These are phyloP conservation scores for Lactarius sp. DNA, from an alignment of 768 basidiomycete species.

Conservation along the genomic window DNA sequence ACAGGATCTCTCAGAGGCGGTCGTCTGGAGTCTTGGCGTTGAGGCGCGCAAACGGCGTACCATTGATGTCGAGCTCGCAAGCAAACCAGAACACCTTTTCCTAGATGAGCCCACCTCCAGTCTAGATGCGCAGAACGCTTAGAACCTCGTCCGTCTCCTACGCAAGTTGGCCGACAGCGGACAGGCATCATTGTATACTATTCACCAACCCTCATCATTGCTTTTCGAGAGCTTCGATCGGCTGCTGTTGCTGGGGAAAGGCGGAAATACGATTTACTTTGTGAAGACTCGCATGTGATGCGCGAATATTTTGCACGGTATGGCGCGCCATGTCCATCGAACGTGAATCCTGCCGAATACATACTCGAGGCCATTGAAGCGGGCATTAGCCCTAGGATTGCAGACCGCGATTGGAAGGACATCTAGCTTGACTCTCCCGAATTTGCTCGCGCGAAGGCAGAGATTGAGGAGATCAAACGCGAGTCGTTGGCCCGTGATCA, in stretches of 20 bases:
- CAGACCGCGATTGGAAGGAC: slow-evolving; percentile 82
- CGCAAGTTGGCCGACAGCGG: slow-evolving; percentile 81
- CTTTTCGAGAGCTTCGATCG: slow-evolving; percentile 86
- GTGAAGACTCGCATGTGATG: slow-evolving; percentile 63
- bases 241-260: slow-evolving; percentile 64
- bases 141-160: slow-evolving; percentile 80
- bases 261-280: slow-evolving; percentile 90
- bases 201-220: slow-evolving; percentile 83
- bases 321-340: slow-evolving; percentile 69
- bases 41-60: slow-evolving; percentile 84
- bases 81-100: slow-evolving; percentile 78
- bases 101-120: slow-evolving; percentile 54
- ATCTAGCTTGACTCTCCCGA: slow-evolving; percentile 79
- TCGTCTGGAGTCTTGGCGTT: slow-evolving; percentile 65
- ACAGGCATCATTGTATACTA: slow-evolving; percentile 89
- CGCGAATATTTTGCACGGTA: slow-evolving; percentile 73
- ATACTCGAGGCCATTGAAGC: slow-evolving; percentile 88
- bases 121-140: slow-evolving; percentile 64
- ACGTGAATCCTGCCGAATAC: slow-evolving; percentile 73
- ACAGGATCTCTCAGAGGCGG: slow-evolving; percentile 77
- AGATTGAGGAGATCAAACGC: slow-evolving; percentile 43
- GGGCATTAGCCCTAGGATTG: slow-evolving; percentile 66
- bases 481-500: slow-evolving; percentile 8
- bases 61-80: slow-evolving; percentile 88
- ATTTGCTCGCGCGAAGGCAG: slow-evolving; percentile 31